phyloP scores from a whole-genome alignment of 2,329 filamentous ascomycete genomes.

The Fusarium luffae region DNA sequence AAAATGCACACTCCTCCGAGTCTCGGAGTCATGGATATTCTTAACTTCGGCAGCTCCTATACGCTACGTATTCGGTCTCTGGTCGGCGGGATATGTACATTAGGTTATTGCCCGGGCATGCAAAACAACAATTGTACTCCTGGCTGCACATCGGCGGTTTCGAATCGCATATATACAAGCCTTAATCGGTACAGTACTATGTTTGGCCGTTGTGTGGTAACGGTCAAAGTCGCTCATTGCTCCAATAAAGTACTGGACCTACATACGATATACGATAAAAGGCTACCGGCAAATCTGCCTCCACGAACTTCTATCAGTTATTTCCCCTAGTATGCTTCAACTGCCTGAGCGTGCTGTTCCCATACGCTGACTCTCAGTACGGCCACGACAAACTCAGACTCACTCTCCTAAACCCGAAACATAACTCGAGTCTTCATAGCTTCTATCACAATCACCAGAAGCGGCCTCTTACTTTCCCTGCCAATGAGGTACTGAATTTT shows the following conservation, averaged over 20 bases:
- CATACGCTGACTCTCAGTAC: too few species aligned
- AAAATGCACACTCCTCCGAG: constrained; percentile 8
- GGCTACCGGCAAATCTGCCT: not conserved
- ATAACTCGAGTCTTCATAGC: not conserved
- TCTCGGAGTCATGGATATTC: constrained; percentile 7
- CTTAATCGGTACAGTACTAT: not conserved
- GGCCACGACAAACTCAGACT: not conserved
- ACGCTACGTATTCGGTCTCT: not conserved
- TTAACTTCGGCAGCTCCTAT: not conserved
- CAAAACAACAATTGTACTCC: not conserved
- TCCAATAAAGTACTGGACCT: not conserved
- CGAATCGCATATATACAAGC: not conserved
- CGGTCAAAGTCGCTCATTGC: not conserved
- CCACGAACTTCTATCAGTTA: not conserved
- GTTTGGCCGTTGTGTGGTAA: constrained; percentile 1
- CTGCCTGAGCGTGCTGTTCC: not conserved
- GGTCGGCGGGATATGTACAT: constrained; percentile 1
- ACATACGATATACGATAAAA: too few species aligned
- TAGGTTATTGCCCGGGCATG: not conserved
- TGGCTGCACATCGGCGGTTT: constrained; percentile 2
- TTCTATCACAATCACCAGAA: not conserved
- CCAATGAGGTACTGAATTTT: not conserved
- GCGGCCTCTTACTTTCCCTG: not conserved
- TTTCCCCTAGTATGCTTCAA: not conserved
- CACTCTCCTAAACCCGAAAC: not conserved